Evolutionary conservation across 208 protist species (phyloP).

Genomic region (Kentomonas sorsogonicus): DNA sequence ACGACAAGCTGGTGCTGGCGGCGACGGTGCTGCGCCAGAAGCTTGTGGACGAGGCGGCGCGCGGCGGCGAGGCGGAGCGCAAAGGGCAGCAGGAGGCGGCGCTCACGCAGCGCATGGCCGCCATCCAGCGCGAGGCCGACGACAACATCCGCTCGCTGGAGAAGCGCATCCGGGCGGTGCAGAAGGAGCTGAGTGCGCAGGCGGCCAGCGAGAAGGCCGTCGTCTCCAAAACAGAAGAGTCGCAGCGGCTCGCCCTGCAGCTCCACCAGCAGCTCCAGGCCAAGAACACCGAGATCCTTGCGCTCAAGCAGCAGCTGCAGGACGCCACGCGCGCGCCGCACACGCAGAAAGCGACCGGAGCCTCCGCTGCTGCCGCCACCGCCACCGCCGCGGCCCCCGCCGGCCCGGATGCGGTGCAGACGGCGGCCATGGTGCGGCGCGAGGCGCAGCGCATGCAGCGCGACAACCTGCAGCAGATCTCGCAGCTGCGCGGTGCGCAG

Average conservation of each 20-base stretch:
- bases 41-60: constrained; percentile 60
- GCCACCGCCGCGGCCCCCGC: not conserved
- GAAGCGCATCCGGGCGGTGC: constrained; percentile 56
- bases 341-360: not conserved
- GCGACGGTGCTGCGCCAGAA: constrained; percentile 69
- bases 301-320: constrained; percentile 38
- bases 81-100: constrained; percentile 75
- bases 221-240: constrained; percentile 60
- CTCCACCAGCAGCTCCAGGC: constrained; percentile 62
- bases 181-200: constrained; percentile 63
- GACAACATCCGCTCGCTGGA: constrained; percentile 56
- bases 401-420: constrained; percentile 34
- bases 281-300: constrained; percentile 65
- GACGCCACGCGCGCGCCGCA: not conserved
- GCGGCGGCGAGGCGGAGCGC: constrained; percentile 37
- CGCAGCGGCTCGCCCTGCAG: constrained; percentile 63
- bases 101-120: constrained; percentile 72
- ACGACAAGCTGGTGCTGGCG: constrained; percentile 73
- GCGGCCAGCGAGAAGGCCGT: constrained; percentile 58
- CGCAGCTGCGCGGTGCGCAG: constrained; percentile 36
- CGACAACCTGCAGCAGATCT: constrained; percentile 63
- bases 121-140: constrained; percentile 69
- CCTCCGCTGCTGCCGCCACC: not conserved
- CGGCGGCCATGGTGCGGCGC: constrained; percentile 40
- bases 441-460: constrained; percentile 52